phyloP scores from a whole-genome alignment of 2,329 filamentous ascomycete genomes.

The Clarireedia monteithiana region DNA sequence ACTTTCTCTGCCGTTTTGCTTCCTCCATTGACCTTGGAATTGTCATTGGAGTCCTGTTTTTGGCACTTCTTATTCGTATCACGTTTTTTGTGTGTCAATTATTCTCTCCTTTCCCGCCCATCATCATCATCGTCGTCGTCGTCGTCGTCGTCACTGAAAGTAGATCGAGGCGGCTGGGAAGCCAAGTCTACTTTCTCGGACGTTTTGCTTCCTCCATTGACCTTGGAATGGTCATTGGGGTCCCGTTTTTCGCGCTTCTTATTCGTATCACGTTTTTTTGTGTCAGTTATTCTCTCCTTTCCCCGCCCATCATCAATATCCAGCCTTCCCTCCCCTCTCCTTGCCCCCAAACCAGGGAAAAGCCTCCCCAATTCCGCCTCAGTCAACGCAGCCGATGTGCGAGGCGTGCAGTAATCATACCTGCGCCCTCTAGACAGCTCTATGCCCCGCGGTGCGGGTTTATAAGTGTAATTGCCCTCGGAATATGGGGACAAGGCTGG shows the following conservation, averaged over 20 bases:
- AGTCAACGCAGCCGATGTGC: no score
- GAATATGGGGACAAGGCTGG: no score
- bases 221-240: background rate
- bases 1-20: background rate
- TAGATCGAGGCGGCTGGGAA: background rate
- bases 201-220: background rate
- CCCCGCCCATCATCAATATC: no score
- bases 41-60: background rate
- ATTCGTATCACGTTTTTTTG: background rate
- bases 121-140: no score
- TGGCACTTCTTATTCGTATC: background rate
- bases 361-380: no score
- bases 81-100: background rate
- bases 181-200: background rate
- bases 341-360: no score
- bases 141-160: no score
- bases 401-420: no score
- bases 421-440: no score
- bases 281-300: background rate
- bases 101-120: background rate
- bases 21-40: background rate
- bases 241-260: background rate
- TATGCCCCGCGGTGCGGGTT: no score
- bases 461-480: no score
- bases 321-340: no score